Conservation (phyloP, 1,139 yeast species). For the Kazachstania sp. region DNA sequence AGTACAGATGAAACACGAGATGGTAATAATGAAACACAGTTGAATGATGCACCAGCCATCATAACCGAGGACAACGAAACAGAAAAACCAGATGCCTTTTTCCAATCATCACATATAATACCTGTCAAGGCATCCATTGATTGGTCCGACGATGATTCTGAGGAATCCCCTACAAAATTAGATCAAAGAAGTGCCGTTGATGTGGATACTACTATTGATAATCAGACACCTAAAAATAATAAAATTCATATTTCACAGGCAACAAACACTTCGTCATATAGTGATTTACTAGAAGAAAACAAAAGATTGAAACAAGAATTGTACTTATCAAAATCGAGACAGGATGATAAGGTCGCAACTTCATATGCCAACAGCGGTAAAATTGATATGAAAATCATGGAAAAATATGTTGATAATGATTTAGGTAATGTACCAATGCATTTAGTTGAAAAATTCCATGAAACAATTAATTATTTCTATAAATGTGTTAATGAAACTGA, state of each 20-base stretch:
- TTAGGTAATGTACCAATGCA: constrained; percentile 5
- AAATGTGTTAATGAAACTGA: background rate
- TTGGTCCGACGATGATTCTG: constrained; percentile 77
- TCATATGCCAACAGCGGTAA: background rate
- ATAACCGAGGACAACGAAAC: background rate
- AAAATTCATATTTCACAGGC: background rate
- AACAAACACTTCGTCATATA: background rate
- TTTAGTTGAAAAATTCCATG: constrained; percentile 1
- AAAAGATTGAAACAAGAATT: background rate
- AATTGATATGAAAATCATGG: background rate
- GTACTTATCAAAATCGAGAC: background rate
- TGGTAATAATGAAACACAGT: background rate
- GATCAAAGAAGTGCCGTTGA: background rate
- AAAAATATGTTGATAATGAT: background rate
- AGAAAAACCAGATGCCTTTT: background rate
- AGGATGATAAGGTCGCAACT: background rate
- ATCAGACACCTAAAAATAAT: no score
- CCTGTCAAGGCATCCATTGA: constrained; percentile 70
- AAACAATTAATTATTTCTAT: constrained; percentile 3
- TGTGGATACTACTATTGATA: background rate
- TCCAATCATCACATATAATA: constrained; percentile 55
- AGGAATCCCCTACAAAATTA: constrained; percentile 6
- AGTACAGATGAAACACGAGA: background rate
- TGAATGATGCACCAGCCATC: background rate
- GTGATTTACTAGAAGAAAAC: constrained; percentile 1